Evolutionary conservation across 2,329 filamentous ascomycete species (phyloP), one percentile per base, ranked within the genome.

Genomic region (Monosporascus sp.): DNA sequence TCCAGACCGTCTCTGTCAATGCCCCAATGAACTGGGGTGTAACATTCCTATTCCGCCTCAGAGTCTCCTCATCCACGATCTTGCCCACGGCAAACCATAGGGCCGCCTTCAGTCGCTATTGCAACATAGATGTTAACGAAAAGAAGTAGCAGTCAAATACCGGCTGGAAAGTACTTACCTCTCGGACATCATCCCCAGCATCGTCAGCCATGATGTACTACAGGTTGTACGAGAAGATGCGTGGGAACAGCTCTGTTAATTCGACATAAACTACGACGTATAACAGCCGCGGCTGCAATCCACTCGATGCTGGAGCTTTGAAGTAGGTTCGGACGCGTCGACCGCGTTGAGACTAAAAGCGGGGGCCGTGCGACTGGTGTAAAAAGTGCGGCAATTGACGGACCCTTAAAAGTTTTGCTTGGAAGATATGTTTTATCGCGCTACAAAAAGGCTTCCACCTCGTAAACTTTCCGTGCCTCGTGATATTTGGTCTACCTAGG

Each of bases 11-110:
- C 68, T 91, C 88, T 1, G 86, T 90, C 67, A 89, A 67, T 1
- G 83, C 83, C 8, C 87, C 91, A 61, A 95, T 95, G 70, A 95
- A 96, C 66, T 96, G 91, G 2, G 90, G 90, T 26, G 93, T 96
- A 7, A 92, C 90, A 70, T 96, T 97, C 59, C 90, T 81, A 66
- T 89, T 84, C 27, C 86, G 77, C 53, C 81, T 78, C 31, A 91
- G 74, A 19, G 85, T 87, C 67, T 96, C 88, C 60, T 93, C 86
- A 69, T 97, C 93, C 59, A 96, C 89, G 56, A 95, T 93, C 68
- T 91, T 88, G 60, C 90, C 90, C 55, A 96, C 83, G 24, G 86
- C 83, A 65, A 87, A 87, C 91, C 91, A 96, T 24, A 96, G 82
- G 16, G 89, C 88, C 37, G 88, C 85, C 76, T 95, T 95, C 64